Evolutionary conservation across 2,329 filamentous ascomycete genomes (phyloP), one percentile per base, ranked within the genome.

Genomic region (Monosporascus sp.): DNA sequence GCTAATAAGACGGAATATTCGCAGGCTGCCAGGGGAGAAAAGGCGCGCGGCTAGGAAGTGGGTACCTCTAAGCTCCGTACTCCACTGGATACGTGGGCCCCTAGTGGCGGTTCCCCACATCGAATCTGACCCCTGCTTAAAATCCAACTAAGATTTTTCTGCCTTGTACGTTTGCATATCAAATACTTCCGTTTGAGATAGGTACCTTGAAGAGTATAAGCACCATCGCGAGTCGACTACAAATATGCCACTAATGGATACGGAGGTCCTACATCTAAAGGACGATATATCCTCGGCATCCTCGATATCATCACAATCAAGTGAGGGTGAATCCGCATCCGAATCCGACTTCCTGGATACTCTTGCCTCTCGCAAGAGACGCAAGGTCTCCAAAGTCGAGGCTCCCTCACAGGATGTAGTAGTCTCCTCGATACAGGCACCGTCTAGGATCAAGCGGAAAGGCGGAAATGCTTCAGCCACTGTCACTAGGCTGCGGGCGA

Each of bases 361-460:
- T 54, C 58, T 58, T 49, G 60, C 60, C 43, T 68, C 71, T 51
- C 69, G 72, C 44, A 74, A 74, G 58, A 71, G 62, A 51, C 66
- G 65, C 35, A 68, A 58, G 53, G 51, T 68, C 17, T 65, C 65
- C 19, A 43, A 55, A 9, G 60, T 58, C 8, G 56, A 62, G n/a
- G 62, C 70, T 40, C 65, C 73, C 43, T 67, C 68, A 6, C 66
- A 67, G 20, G 65, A 68, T n/a, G 38, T 73, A 9, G 65, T 72
- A 51, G 55, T 75, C 1, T 70, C 75, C 14, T 74, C 75, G 11
- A 74, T 80, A 51, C 71, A 75, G 54, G 78, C 74, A 5, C 80
- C 80, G 3, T 83, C 81, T 5, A 75, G 81, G 53, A 72, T 84
- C 55, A 80, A 73, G 58, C 70, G 72, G 57, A 74, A 70, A 50